Evolutionary conservation across 768 basidiomycete genomes (phyloP).

Genomic region (Panellus pusillus): DNA sequence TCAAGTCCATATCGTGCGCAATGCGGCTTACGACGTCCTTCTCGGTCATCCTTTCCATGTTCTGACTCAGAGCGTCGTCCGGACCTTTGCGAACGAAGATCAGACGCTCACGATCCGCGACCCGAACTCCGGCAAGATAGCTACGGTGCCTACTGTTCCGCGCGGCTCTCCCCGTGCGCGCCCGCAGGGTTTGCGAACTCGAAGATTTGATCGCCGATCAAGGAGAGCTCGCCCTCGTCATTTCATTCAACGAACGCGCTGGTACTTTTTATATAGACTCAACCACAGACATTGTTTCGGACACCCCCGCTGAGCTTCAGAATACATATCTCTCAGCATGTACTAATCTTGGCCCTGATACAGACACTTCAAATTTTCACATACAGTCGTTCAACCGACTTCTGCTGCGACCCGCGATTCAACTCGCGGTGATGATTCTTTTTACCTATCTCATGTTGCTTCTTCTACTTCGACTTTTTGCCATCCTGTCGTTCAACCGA

Average conservation of each 20-base stretch:
- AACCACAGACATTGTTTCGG: constrained; percentile 2
- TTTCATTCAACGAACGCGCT: neutral
- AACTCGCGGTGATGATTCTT: neutral
- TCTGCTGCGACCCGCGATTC: constrained; percentile 6
- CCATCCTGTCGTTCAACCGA: neutral
- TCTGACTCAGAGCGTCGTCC: neutral
- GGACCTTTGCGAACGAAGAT: constrained; percentile 5
- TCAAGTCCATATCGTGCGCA: constrained; percentile 13
- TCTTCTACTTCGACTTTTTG: neutral
- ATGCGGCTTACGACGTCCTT: constrained; percentile 16
- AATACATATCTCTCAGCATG: constrained; percentile 6
- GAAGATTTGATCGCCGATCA: constrained; percentile 11
- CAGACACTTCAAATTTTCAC: constrained; percentile 1
- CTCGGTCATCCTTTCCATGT: constrained; percentile 14
- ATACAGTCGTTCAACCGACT: constrained; percentile 11
- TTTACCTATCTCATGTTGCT: neutral
- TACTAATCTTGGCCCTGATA: neutral
- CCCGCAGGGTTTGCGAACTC: neutral
- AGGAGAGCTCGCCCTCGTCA: constrained; percentile 5
- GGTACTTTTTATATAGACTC: neutral
- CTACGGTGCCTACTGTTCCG: constrained; percentile 7
- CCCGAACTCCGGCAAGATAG: constrained; percentile 1
- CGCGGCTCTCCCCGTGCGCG: neutral
- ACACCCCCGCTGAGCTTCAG: neutral
- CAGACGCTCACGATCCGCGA: constrained; percentile 7